These are phyloP conservation scores for Populus hybrid DNA, from an alignment of 441 rosid species.

Conservation along the genomic window DNA sequence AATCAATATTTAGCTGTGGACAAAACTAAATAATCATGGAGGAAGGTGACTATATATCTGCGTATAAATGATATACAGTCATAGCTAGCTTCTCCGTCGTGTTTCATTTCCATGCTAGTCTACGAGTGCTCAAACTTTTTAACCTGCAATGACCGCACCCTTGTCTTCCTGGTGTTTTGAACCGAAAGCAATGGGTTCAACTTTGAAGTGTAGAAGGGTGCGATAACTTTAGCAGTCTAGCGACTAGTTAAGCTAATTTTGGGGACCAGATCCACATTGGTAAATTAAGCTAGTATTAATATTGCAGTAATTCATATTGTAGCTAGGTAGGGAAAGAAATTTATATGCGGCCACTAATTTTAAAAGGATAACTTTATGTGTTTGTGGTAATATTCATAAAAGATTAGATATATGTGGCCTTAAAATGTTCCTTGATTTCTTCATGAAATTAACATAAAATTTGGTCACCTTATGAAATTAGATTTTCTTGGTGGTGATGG, in stretches of 20 bases:
- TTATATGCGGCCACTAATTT: too few species aligned
- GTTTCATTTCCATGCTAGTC: not conserved
- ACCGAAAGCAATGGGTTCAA: not conserved
- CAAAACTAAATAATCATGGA: not conserved
- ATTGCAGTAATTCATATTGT: not conserved
- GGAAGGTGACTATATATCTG: not conserved
- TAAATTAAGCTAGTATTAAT: not conserved
- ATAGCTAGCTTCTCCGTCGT: not conserved
- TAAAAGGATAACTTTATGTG: too few species aligned
- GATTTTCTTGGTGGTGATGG: not conserved
- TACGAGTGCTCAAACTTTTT: not conserved
- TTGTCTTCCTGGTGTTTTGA: constrained; percentile 6
- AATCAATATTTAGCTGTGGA: constrained; percentile 2
- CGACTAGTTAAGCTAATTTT: not conserved
- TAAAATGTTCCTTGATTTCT: not conserved
- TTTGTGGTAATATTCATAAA: not conserved
- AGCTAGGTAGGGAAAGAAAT: too few species aligned
- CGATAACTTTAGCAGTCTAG: not conserved
- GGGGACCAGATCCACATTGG: not conserved
- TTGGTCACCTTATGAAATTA: not conserved
- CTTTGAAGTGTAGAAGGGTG: not conserved
- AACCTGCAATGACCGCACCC: constrained; percentile 7
- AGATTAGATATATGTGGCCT: not conserved
- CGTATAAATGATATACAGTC: not conserved
- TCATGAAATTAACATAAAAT: not conserved